Evolutionary conservation across 73 alveolate species (phyloP).

Genomic region (Uronychia binucleata): DNA sequence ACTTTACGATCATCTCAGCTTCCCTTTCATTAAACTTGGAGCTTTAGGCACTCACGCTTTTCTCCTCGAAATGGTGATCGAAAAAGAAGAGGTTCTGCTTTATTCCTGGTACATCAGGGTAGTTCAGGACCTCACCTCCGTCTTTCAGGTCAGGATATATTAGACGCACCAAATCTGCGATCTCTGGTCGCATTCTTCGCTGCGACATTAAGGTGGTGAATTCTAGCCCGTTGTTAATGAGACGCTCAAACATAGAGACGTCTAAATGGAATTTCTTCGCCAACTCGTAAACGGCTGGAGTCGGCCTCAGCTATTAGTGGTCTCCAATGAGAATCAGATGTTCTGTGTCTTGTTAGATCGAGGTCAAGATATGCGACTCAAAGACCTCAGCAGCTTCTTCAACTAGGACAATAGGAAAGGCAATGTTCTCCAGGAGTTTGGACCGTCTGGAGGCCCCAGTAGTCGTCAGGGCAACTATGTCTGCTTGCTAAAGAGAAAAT

Average conservation of each 20-base stretch:
- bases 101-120: background rate
- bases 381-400: conserved; percentile 96
- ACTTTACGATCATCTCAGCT: conserved; percentile 70
- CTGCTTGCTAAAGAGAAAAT: background rate
- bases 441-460: conserved; percentile 72
- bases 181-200: conserved; percentile 85
- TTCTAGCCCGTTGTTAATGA: conserved; percentile 77
- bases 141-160: background rate
- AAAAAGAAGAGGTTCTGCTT: conserved; percentile 67
- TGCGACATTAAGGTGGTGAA: conserved; percentile 68
- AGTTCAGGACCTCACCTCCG: background rate
- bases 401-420: conserved; percentile 75
- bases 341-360: conserved; percentile 77
- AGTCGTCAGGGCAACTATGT: conserved; percentile 72
- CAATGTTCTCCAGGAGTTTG: conserved; percentile 66
- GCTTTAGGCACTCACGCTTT: conserved; percentile 40
- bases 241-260: conserved; percentile 83
- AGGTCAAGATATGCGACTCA: conserved; percentile 82
- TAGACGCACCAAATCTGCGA: conserved; percentile 63
- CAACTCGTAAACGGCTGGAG: conserved; percentile 72
- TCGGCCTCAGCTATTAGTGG: conserved; percentile 88
- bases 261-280: conserved; percentile 77
- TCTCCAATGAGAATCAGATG: conserved; percentile 91
- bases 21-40: conserved; percentile 74
- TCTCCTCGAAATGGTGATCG: conserved; percentile 63